Conservation (phyloP, 257 asterid genomes). For the Knoxia roxburghii region DNA sequence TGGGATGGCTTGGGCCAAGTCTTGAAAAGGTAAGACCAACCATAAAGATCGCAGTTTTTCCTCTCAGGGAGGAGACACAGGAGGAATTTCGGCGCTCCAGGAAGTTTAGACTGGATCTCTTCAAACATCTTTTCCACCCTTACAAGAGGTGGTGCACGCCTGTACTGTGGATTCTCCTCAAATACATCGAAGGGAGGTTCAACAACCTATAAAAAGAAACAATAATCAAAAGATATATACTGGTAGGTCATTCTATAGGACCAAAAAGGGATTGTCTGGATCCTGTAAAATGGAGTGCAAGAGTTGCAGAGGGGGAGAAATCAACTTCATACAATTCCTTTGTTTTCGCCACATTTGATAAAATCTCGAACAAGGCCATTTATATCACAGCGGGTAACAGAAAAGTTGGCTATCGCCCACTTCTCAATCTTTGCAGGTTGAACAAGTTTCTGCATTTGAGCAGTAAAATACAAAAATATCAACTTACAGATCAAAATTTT, state of each 20-base stretch:
- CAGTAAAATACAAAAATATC: not conserved
- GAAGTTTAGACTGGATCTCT: conserved; percentile 54
- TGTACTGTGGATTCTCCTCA: conserved; percentile 52
- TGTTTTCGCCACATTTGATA: conserved; percentile 54
- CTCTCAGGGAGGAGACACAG: conserved; percentile 80
- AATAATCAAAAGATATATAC: not conserved
- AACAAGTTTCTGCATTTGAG: conserved; percentile 45
- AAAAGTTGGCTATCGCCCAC: conserved; percentile 90
- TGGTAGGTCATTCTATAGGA: not conserved
- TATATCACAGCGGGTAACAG: conserved; percentile 66
- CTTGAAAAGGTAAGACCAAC: conserved; percentile 30
- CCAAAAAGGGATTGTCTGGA: conserved; percentile 39
- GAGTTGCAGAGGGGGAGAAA: no score
- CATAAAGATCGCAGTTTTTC: conserved; percentile 74
- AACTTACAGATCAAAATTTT: not conserved
- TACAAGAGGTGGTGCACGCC: conserved; percentile 64
- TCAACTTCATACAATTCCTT: conserved; percentile 67
- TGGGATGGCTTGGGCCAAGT: not conserved
- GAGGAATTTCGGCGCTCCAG: conserved; percentile 70
- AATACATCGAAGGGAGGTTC: conserved; percentile 63
- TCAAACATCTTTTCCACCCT: conserved; percentile 84
- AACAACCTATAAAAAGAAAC: conserved; percentile 36
- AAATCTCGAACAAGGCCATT: conserved; percentile 53
- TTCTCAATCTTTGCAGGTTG: conserved; percentile 60
- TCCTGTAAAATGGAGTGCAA: conserved; percentile 25